Percentiles rank a stretch among this genome's conserved stretches.
Evolutionary conservation across 495 filamentous ascomycete genomes (phyloP).

Genomic region (Lasiosphaeria ovina): DNA sequence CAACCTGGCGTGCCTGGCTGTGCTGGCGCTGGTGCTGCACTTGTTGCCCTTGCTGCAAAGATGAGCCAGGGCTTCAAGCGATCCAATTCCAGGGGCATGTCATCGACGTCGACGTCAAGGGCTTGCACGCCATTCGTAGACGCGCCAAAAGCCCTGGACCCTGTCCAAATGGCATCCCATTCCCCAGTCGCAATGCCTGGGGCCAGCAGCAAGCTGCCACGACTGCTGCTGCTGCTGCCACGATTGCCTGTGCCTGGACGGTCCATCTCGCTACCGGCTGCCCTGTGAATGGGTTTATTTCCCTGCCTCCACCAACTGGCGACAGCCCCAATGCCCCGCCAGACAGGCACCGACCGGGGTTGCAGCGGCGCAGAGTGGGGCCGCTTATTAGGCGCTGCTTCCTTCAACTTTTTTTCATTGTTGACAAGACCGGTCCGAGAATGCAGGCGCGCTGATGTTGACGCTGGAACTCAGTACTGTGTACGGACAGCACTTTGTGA

Average conservation of each 20-base stretch:
- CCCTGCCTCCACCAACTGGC: constrained; percentile 9
- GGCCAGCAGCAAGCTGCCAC: constrained; percentile 10
- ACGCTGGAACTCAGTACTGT: neutral
- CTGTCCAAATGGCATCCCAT: neutral
- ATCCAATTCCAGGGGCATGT: constrained; percentile 17
- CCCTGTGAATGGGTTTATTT: constrained; percentile 5
- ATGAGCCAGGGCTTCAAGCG: constrained; percentile 20
- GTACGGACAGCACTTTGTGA: no score
- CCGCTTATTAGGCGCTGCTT: no score
- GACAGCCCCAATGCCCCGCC: neutral
- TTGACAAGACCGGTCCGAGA: neutral
- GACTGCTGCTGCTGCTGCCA: constrained; percentile 16
- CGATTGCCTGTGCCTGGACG: no score
- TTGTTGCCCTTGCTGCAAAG: constrained; percentile 15
- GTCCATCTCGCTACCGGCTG: constrained; percentile 24
- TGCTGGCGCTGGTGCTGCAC: constrained; percentile 14
- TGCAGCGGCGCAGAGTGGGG: neutral
- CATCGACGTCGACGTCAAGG: constrained; percentile 21
- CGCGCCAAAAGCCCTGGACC: constrained; percentile 9
- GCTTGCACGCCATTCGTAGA: constrained; percentile 18
- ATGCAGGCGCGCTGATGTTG: neutral
- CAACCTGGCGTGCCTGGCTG: constrained; percentile 10
- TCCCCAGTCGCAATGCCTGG: neutral
- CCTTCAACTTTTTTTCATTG: neutral
- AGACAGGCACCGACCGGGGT: neutral